Percentiles rank a stretch among this genome's conserved stretches.
Conservation (phyloP, 768 basidiomycete genomes). For the Mrakia blollopis region DNA sequence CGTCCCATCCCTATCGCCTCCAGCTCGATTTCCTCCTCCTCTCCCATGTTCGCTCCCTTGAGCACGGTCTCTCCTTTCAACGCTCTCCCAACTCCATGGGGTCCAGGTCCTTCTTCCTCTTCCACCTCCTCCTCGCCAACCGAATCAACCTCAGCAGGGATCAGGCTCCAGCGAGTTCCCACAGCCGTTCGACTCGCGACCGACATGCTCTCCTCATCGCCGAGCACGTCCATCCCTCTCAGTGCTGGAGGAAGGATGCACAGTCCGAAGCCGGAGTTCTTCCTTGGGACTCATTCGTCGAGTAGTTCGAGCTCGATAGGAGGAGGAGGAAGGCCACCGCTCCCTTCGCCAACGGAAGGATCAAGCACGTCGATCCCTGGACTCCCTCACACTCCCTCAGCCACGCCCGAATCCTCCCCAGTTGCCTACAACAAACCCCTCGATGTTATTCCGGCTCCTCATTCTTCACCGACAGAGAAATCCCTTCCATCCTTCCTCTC, state of each 20-base stretch:
- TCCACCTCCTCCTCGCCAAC: slow-evolving; percentile 21
- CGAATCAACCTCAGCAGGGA: slow-evolving; percentile 31
- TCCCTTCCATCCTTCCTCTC: not conserved
- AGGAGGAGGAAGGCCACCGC: not conserved
- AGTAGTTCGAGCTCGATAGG: not conserved
- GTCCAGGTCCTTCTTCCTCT: slow-evolving; percentile 2
- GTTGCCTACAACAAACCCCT: slow-evolving; percentile 5
- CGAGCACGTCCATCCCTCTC: not conserved
- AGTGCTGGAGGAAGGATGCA: not conserved
- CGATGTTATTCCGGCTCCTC: not conserved
- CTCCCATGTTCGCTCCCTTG: slow-evolving; percentile 5
- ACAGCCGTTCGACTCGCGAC: slow-evolving; percentile 47
- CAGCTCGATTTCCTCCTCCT: not conserved
- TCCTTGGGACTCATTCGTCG: slow-evolving; percentile 1
- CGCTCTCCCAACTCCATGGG: slow-evolving; percentile 30
- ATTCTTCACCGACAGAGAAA: not conserved
- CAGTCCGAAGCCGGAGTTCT: slow-evolving; percentile 22
- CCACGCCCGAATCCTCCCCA: slow-evolving; percentile 36
- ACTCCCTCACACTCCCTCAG: slow-evolving; percentile 31
- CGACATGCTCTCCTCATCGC: slow-evolving; percentile 41
- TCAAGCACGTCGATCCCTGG: not conserved
- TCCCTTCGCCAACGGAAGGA: not conserved
- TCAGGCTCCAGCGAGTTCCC: slow-evolving; percentile 48
- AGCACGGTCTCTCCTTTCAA: slow-evolving; percentile 31
- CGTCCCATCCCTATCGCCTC: slow-evolving; percentile 19